phyloP scores from a whole-genome alignment of 176 grass and related monocot genomes.

The Coix lacrymajobi region DNA sequence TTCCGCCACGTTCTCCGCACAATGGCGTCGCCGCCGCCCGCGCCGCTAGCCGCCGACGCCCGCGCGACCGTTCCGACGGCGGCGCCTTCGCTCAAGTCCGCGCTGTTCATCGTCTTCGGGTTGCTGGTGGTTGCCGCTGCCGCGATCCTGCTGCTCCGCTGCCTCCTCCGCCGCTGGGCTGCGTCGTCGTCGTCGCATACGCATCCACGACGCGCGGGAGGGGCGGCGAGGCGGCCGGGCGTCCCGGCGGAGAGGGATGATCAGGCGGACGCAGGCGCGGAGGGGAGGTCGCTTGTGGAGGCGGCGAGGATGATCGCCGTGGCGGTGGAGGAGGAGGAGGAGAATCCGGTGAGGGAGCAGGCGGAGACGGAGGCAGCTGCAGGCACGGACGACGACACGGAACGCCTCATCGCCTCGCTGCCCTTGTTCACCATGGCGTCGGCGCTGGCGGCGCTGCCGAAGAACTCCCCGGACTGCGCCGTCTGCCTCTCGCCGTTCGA shows the following conservation, averaged over 20 bases:
- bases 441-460: slow-evolving; percentile 54
- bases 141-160: slow-evolving; percentile 40
- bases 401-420: slow-evolving; percentile 61
- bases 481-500: slow-evolving; percentile 74
- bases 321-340: background rate
- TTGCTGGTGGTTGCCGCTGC: background rate
- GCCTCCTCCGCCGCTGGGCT: slow-evolving; percentile 50
- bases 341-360: background rate
- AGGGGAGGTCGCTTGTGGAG: background rate
- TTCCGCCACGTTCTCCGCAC: background rate
- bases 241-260: background rate
- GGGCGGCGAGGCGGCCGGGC: background rate
- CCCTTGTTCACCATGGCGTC: slow-evolving; percentile 75
- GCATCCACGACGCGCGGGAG: background rate
- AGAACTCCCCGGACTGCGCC: slow-evolving; percentile 77
- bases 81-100: slow-evolving; percentile 36
- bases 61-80: background rate
- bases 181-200: background rate
- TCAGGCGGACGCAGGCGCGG: too few species aligned
- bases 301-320: background rate
- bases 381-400: slow-evolving; percentile 18
- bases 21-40: slow-evolving; percentile 25
- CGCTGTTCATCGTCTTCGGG: slow-evolving; percentile 48
- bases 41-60: background rate
- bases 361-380: background rate